Percentiles rank a stretch among this genome's conserved stretches.
Evolutionary conservation across 2,329 filamentous ascomycete genomes (phyloP).

Genomic region (Neoarthrinium moseri): DNA sequence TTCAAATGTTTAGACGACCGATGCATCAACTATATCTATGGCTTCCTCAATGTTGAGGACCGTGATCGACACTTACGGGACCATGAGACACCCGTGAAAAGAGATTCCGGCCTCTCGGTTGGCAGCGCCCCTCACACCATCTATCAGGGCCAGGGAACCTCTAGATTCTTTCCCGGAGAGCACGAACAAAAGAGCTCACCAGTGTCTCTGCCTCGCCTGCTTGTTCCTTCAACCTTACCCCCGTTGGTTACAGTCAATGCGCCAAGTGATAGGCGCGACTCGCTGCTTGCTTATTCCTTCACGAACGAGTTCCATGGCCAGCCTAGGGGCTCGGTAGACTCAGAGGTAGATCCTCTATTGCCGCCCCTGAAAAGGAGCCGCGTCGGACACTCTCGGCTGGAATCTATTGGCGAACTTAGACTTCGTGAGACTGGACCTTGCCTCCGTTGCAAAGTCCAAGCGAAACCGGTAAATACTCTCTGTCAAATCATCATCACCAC

Average conservation of each 20-base stretch:
- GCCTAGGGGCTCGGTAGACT: slow-evolving; percentile 40
- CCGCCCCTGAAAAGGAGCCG: slow-evolving; percentile 55
- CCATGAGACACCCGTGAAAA: slow-evolving; percentile 40
- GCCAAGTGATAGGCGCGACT: slow-evolving; percentile 39
- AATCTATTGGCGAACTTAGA: slow-evolving; percentile 57
- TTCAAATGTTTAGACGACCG: slow-evolving; percentile 56
- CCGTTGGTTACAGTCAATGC: slow-evolving; percentile 32
- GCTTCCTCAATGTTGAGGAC: slow-evolving; percentile 49
- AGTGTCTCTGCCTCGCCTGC: slow-evolving; percentile 38
- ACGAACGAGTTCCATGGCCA: slow-evolving; percentile 35
- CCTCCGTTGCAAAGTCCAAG: slow-evolving; percentile 48
- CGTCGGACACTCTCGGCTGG: slow-evolving; percentile 49
- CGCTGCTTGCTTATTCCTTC: slow-evolving; percentile 38
- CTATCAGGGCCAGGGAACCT: slow-evolving; percentile 31
- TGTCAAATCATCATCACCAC: background rate
- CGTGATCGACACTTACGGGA: slow-evolving; percentile 50
- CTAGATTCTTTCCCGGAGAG: slow-evolving; percentile 29
- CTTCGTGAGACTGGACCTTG: slow-evolving; percentile 48
- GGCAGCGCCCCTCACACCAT: slow-evolving; percentile 33
- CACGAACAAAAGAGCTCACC: slow-evolving; percentile 35
- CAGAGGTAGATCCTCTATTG: slow-evolving; percentile 49
- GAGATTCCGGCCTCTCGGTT: slow-evolving; percentile 44
- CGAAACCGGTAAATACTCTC: slow-evolving; percentile 39
- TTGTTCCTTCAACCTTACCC: slow-evolving; percentile 32
- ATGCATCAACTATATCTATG: slow-evolving; percentile 59